Base-by-base conservation (phyloP, 805 yeast genomes). In the Starmerella ratchasimensis region DNA sequence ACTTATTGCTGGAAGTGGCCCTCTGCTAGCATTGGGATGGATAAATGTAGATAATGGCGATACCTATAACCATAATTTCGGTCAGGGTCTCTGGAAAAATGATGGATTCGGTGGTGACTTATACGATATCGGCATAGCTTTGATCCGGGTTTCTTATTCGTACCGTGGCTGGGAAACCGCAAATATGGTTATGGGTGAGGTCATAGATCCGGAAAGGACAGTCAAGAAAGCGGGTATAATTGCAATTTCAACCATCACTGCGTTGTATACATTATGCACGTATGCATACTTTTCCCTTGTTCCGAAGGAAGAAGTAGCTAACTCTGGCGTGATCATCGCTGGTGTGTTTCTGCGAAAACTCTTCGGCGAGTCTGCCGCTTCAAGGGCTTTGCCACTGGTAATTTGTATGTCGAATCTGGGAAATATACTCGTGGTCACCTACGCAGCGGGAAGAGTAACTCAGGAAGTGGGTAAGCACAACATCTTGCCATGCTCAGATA, bases 151-250 rank as follows among this genome's bases (percentile, higher is more conserved):
- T 18, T 69, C 75, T 11, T 74, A 73, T 49, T 72, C 80, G 0
- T 74, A 72, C 55, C 69, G 74, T 42, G 81, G 81, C 4, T 74
- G 80, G 80, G 80, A 75, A 45, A 74, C 74, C 46, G 76, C 75
- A 30, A 75, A 75, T 50, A 68, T 72, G 45, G 81, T 74, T 1
- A 56, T 74, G 36, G 66, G 68, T 42, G 80, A 74, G 47, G 65
- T 74, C 30, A 61, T 62, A 14, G 63, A 73, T 45, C 81, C 81
- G 0, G 63, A 64, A 30, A 62, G 65, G 23, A 74, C 76, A 0
- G 60, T 74, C 37, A 65, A 68, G n/a, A 57, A 69, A 3, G 75
- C 78, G 0, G 80, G 80, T 1, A 74, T 80, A 0, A 49, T 68
- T 15, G 74, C 80, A 3, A 72, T 74, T 10, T 47, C 64, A 1